A percentile compares a stretch with the other conserved stretches of the same genome.
These are phyloP conservation scores for Phytophthora pinifolia DNA, from an alignment of 352 stramenopile genomes.

Conservation along the genomic window DNA sequence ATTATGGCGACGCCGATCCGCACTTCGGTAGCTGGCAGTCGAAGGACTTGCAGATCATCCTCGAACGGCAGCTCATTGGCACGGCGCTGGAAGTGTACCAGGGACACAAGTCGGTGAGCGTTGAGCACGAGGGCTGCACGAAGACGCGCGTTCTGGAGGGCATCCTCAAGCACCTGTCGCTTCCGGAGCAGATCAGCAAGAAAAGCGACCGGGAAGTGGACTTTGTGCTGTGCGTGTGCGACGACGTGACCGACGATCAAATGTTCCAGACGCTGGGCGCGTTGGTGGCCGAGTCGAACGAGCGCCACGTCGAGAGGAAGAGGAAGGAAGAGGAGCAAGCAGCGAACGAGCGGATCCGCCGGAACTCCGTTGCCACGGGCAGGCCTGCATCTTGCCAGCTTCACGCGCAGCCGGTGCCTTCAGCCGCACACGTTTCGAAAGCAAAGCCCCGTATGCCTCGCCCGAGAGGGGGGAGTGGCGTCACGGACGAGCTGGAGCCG, in stretches of 20 bases:
- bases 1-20: conserved; percentile 83
- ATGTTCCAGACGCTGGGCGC: conserved; percentile 90
- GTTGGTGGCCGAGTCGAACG: conserved; percentile 71
- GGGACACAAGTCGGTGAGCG: conserved; percentile 79
- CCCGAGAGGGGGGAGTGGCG: conserved; percentile 18
- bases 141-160: conserved; percentile 78
- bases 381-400: conserved; percentile 13
- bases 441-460: conserved; percentile 36
- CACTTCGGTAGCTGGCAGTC: conserved; percentile 89
- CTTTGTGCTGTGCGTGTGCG: conserved; percentile 88
- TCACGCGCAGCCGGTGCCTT: conserved; percentile 31
- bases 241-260: conserved; percentile 89
- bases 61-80: conserved; percentile 85
- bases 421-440: conserved; percentile 37
- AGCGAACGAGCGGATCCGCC: conserved; percentile 33
- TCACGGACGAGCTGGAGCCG: conserved; percentile 27
- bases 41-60: conserved; percentile 89
- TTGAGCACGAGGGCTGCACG: conserved; percentile 79
- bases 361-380: conserved; percentile 23
- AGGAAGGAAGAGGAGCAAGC: conserved; percentile 33
- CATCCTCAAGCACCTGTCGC: conserved; percentile 70
- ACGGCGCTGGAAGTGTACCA: conserved; percentile 87
- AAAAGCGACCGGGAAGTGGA: conserved; percentile 78
- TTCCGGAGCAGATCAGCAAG: conserved; percentile 62
- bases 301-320: conserved; percentile 63